A percentile compares a stretch with the other conserved stretches of the same genome.
phyloP scores from a whole-genome alignment of 257 asterid genomes.

The Lycium barbarum region DNA sequence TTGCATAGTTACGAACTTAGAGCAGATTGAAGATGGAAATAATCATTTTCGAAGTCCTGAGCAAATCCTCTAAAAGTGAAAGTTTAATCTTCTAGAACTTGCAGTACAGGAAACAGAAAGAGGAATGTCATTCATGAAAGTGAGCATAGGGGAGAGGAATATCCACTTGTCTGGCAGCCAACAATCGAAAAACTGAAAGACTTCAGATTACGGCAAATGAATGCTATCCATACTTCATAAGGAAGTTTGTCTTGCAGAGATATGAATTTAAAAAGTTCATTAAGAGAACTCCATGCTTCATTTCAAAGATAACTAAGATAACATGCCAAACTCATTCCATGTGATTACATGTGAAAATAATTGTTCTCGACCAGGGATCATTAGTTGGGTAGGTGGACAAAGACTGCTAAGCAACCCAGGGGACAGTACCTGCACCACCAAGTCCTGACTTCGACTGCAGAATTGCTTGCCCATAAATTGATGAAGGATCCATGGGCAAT shows the following conservation, averaged over 20 bases:
- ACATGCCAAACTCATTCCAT: background rate
- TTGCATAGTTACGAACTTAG: background rate
- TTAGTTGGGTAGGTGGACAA: slow-evolving; percentile 22
- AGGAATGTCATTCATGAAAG: background rate
- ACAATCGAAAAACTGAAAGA: background rate
- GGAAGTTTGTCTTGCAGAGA: background rate
- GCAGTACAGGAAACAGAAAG: background rate
- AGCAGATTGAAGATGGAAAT: slow-evolving; percentile 18
- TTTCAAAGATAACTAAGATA: slow-evolving; percentile 7
- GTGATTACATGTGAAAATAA: background rate
- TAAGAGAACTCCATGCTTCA: slow-evolving; percentile 19
- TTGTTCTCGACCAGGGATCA: background rate
- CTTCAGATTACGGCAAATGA: background rate
- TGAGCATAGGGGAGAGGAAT: background rate
- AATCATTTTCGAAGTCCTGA: background rate
- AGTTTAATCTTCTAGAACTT: background rate
- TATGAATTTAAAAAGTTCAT: background rate
- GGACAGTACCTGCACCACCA: slow-evolving; percentile 81
- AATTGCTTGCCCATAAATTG: slow-evolving; percentile 92
- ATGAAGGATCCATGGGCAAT: slow-evolving; percentile 86
- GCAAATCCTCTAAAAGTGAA: slow-evolving; percentile 2
- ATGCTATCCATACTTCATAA: background rate
- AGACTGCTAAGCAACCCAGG: slow-evolving; percentile 22
- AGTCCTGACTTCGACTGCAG: slow-evolving; percentile 95
- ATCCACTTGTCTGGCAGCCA: slow-evolving; percentile 18